Percentiles rank a stretch among this genome's conserved stretches.
These are phyloP conservation scores for Debaryomyces singareniensis DNA, from an alignment of 1,139 yeast genomes.

Conservation along the genomic window DNA sequence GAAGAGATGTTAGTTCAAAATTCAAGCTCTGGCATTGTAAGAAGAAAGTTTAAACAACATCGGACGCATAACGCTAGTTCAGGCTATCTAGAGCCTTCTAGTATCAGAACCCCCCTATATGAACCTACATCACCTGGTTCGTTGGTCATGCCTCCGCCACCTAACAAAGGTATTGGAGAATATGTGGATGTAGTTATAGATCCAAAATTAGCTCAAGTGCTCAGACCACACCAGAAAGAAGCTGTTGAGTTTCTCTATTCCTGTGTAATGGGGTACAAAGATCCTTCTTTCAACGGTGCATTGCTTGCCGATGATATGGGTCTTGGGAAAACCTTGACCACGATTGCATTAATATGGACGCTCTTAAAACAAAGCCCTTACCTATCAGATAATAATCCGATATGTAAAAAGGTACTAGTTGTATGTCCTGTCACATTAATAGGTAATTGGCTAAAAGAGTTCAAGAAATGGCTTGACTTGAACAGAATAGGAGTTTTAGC, in stretches of 20 bases:
- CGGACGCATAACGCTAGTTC: not conserved
- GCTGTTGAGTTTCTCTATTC: conserved; percentile 79
- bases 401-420: conserved; percentile 56
- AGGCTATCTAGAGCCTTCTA: not conserved
- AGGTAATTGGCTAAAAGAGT: conserved; percentile 84
- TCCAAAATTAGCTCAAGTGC: conserved; percentile 46
- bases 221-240: conserved; percentile 81
- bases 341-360: conserved; percentile 82
- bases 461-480: conserved; percentile 80
- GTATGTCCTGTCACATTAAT: conserved; percentile 92
- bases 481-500: conserved; percentile 57
- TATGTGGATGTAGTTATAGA: conserved; percentile 62
- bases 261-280: conserved; percentile 65
- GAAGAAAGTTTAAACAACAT: too few relatives aligned
- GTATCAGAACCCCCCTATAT: conserved; percentile 5
- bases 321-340: conserved; percentile 84
- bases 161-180: conserved; percentile 9
- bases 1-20: not conserved
- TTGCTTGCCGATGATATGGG: conserved; percentile 97
- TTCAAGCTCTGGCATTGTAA: not conserved
- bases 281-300: conserved; percentile 61
- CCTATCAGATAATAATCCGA: conserved; percentile 24
- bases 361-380: conserved; percentile 68
- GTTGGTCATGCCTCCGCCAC: conserved; percentile 6
- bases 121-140: conserved; percentile 4